Evolutionary conservation across 352 stramenopile species (phyloP).

Genomic region (Phytophthora sp.): DNA sequence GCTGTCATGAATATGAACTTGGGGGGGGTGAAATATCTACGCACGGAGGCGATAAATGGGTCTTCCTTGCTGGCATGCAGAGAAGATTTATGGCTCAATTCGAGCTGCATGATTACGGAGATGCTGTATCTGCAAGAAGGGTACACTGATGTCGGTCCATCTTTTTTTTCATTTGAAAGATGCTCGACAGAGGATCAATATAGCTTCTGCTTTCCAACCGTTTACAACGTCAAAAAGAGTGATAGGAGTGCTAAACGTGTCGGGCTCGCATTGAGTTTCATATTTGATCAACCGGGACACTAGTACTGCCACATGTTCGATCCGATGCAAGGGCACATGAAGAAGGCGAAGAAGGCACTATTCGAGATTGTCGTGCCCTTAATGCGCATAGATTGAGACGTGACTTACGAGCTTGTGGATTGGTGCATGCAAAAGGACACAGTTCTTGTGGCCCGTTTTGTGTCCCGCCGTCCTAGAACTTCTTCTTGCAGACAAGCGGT

Average conservation of each 20-base stretch:
- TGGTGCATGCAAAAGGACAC: background rate
- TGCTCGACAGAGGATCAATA: too few relatives aligned
- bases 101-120: background rate
- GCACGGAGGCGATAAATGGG: background rate
- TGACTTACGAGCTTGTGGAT: background rate
- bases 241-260: conserved; percentile 1
- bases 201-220: too few relatives aligned
- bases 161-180: too few relatives aligned
- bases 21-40: background rate
- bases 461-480: conserved; percentile 8
- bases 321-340: background rate
- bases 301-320: background rate
- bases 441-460: conserved; percentile 1
- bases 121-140: background rate
- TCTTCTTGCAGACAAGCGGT: background rate
- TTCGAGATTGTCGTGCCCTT: background rate
- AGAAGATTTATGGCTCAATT: conserved; percentile 2
- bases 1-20: too few relatives aligned
- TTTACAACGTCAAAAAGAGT: background rate
- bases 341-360: background rate
- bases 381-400: background rate
- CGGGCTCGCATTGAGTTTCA: background rate
- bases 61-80: background rate
- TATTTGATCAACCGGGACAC: background rate
- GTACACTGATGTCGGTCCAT: background rate